These are phyloP conservation scores for Capsella bursapastoris DNA, from an alignment of 345 rosid genomes.

Conservation along the genomic window DNA sequence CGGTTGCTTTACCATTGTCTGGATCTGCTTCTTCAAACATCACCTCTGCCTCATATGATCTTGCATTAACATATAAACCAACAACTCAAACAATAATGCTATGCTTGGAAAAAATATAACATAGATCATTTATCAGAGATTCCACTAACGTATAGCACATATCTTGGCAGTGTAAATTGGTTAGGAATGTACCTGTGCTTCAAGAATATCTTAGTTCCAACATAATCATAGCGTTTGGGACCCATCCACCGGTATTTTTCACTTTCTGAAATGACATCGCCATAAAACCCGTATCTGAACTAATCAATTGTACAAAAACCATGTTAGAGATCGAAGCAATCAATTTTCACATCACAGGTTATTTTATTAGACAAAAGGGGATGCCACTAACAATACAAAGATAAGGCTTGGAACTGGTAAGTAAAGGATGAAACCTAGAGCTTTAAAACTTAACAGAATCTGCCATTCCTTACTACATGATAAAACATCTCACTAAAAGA, in stretches of 20 bases:
- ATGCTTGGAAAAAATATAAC: background rate
- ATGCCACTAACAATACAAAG: conserved; percentile 1
- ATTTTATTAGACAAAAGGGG: background rate
- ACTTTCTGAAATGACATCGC: conserved; percentile 93
- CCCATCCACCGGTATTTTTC: conserved; percentile 99
- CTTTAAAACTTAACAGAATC: background rate
- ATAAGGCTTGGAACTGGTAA: conserved; percentile 10
- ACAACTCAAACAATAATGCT: background rate
- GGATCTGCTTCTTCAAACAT: conserved; percentile 64
- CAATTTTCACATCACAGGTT: background rate
- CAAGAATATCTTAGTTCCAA: conserved; percentile 92
- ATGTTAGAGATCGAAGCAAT: conserved; percentile 30
- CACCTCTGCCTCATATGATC: conserved; percentile 91
- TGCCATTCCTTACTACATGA: background rate
- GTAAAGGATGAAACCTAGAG: conserved; percentile 1
- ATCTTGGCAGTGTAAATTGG: background rate
- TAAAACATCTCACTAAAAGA: conserved; percentile 9
- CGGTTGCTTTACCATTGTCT: conserved; percentile 44
- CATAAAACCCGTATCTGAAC: conserved; percentile 92
- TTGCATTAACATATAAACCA: conserved; percentile 39
- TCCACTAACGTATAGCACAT: background rate
- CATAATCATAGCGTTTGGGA: conserved; percentile 92
- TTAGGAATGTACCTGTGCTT: conserved; percentile 66
- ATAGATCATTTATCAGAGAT: background rate
- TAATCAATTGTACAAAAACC: conserved; percentile 43